Percentiles rank a stretch among this genome's conserved stretches.
Evolutionary conservation across 2,329 filamentous ascomycete species (phyloP).

Genomic region (Cercospora sp.): DNA sequence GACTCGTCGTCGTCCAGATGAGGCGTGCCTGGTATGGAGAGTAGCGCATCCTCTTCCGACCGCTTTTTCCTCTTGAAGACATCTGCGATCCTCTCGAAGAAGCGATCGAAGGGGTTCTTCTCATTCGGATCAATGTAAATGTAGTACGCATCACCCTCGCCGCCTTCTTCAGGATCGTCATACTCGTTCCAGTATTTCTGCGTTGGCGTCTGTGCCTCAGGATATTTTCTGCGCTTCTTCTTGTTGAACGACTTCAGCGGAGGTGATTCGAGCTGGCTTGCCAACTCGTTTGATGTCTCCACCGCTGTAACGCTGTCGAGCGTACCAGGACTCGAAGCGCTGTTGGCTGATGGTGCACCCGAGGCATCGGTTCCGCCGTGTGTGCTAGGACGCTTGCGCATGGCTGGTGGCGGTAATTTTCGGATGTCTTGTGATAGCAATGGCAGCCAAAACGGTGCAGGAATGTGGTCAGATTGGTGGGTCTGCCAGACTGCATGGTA

Average conservation of each 20-base stretch:
- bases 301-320: constrained; percentile 38
- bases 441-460: constrained; percentile 52
- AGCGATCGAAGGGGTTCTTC: constrained; percentile 64
- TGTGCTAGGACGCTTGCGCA: constrained; percentile 30
- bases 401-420: constrained; percentile 50
- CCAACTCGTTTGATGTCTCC: constrained; percentile 36
- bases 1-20: constrained; percentile 34
- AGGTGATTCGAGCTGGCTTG: constrained; percentile 42
- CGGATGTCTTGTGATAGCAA: constrained; percentile 54
- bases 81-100: constrained; percentile 54
- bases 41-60: constrained; percentile 31
- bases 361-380: constrained; percentile 18
- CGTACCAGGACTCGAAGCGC: constrained; percentile 42
- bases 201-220: constrained; percentile 27
- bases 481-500: constrained; percentile 55
- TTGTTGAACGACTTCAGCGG: constrained; percentile 47
- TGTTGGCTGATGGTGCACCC: constrained; percentile 33
- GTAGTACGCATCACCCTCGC: constrained; percentile 61
- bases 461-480: constrained; percentile 47
- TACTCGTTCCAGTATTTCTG: constrained; percentile 81
- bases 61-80: constrained; percentile 39
- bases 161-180: constrained; percentile 73
- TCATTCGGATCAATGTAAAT: constrained; percentile 74
- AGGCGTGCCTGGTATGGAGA: constrained; percentile 20
- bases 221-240: constrained; percentile 42